Evolutionary conservation across 1,139 yeast genomes (phyloP).

Genomic region (Pneumocystis canis): DNA sequence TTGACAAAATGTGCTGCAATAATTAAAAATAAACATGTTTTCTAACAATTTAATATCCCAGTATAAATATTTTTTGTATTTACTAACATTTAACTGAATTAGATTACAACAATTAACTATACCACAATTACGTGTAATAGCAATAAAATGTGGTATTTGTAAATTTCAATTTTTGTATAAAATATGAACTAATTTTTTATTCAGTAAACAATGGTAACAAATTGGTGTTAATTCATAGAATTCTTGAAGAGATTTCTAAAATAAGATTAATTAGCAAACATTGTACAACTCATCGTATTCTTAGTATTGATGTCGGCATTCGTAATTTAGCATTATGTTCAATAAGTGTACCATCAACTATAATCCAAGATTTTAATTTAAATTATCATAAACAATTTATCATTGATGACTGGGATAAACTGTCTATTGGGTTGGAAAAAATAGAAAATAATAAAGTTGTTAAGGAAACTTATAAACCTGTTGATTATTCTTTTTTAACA

Average conservation of each 20-base stretch:
- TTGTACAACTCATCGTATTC: neutral
- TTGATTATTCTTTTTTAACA: neutral
- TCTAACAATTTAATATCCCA: neutral
- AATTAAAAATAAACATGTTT: neutral
- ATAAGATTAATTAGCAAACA: neutral
- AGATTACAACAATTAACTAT: neutral
- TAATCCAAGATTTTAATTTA: neutral
- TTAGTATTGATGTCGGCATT: neutral
- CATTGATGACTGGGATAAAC: neutral
- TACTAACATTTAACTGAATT: neutral
- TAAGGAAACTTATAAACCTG: neutral
- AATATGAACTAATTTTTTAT: neutral
- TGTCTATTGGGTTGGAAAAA: neutral
- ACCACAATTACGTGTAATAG: neutral
- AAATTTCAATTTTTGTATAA: conserved; percentile 18
- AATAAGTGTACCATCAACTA: neutral
- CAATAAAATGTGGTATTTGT: neutral
- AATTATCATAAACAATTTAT: neutral
- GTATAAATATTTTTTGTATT: neutral
- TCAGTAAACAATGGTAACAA: neutral
- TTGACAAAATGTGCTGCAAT: conserved; percentile 34
- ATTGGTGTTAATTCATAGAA: neutral
- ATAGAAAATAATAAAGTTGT: neutral
- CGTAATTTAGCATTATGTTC: conserved; percentile 1
- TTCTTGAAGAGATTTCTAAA: neutral